phyloP scores from a whole-genome alignment of 1,284 basidiomycete genomes.

The Trametes hirsuta region DNA sequence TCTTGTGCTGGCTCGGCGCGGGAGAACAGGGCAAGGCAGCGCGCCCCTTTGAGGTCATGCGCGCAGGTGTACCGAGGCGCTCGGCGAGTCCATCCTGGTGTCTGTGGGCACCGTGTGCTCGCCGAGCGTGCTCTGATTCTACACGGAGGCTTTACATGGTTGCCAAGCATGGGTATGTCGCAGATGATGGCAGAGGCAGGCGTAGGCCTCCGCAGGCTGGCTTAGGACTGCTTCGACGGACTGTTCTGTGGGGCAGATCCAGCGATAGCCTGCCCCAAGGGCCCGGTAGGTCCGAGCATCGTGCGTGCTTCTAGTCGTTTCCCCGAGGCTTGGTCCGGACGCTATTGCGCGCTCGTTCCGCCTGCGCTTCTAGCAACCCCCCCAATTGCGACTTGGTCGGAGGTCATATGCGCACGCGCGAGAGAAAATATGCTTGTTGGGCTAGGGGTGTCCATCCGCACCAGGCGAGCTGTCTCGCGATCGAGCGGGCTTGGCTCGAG shows the following conservation, averaged over 20 bases:
- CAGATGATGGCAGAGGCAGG: background rate
- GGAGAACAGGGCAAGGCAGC: conserved; percentile 13
- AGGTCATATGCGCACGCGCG: conserved; percentile 2
- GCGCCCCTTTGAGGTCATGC: conserved; percentile 3
- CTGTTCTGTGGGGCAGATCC: background rate
- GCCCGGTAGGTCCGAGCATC: conserved; percentile 12
- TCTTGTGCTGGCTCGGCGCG: conserved; percentile 15
- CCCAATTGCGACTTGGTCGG: background rate
- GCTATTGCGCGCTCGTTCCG: conserved; percentile 10
- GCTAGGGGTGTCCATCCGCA: too few species aligned
- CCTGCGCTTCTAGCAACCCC: background rate
- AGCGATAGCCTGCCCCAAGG: background rate
- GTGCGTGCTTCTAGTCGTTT: conserved; percentile 17
- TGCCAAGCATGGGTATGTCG: background rate
- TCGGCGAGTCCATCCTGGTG: conserved; percentile 5
- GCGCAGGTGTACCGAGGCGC: background rate
- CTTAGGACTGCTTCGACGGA: background rate
- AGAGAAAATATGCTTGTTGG: background rate
- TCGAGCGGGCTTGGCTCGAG: background rate
- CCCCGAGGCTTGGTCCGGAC: conserved; percentile 13
- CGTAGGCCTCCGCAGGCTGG: background rate
- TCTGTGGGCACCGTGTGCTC: conserved; percentile 14
- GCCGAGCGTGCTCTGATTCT: background rate
- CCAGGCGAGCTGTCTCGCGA: background rate
- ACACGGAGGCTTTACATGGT: background rate